These are phyloP conservation scores for Pseudogymnoascus sp. DNA, from an alignment of 2,329 filamentous ascomycete genomes.

Conservation along the genomic window DNA sequence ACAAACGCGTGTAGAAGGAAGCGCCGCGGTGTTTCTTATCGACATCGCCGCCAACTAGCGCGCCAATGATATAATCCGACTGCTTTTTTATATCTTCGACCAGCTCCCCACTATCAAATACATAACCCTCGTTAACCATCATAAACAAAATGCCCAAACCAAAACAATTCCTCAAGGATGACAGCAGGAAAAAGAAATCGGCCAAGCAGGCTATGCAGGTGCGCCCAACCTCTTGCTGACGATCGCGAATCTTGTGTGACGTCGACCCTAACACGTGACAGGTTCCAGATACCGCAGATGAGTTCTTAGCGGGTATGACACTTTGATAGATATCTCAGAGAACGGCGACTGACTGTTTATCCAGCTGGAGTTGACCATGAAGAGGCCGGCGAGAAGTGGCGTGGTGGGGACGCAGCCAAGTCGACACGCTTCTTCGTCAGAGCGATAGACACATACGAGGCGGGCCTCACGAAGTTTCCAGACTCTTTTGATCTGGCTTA, in stretches of 20 bases:
- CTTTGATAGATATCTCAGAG: neutral
- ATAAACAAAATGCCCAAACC: slow-evolving; percentile 28
- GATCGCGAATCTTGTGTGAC: neutral
- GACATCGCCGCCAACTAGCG: neutral
- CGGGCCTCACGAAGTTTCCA: slow-evolving; percentile 54
- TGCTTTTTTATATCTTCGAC: neutral
- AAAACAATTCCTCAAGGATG: slow-evolving; percentile 31
- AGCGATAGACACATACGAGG: slow-evolving; percentile 59
- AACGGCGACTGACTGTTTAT: slow-evolving; percentile 7
- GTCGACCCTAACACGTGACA: slow-evolving; percentile 25
- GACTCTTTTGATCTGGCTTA: slow-evolving; percentile 64
- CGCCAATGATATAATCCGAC: slow-evolving; percentile 3
- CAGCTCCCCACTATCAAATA: neutral
- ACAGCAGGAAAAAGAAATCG: slow-evolving; percentile 32
- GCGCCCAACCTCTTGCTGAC: neutral
- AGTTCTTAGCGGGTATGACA: slow-evolving; percentile 53
- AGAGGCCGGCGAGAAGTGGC: slow-evolving; percentile 68
- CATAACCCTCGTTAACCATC: neutral
- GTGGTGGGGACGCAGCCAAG: slow-evolving; percentile 60
- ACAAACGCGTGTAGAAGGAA: neutral
- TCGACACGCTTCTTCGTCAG: slow-evolving; percentile 48
- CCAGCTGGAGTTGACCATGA: slow-evolving; percentile 60
- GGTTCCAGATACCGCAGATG: slow-evolving; percentile 55
- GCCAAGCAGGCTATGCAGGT: slow-evolving; percentile 25
- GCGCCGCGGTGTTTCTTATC: neutral